Percentiles rank a stretch among this genome's conserved stretches.
phyloP scores from a whole-genome alignment of 202 grass and related monocot genomes.

The Cymbopogon flexuosus region DNA sequence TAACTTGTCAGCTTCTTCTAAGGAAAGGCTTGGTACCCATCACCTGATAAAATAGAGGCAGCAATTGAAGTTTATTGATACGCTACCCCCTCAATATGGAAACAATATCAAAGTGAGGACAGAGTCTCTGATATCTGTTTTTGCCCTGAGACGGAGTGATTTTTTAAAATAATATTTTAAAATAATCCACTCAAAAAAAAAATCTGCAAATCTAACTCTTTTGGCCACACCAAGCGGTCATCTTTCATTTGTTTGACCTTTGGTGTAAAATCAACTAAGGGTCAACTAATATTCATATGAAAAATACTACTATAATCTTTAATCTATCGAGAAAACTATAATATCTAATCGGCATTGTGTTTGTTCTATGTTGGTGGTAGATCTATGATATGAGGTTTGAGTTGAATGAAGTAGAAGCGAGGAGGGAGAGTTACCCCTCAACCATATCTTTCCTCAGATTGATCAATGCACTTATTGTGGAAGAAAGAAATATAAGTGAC shows the following conservation, averaged over 20 bases:
- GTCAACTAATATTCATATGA: conserved; percentile 12
- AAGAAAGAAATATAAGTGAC: conserved; percentile 80
- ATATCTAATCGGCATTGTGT: not conserved
- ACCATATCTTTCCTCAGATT: conserved; percentile 96
- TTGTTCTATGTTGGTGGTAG: conserved; percentile 40
- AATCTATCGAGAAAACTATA: conserved; percentile 2
- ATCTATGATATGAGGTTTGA: conserved; percentile 97
- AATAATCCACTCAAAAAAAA: too few relatives aligned
- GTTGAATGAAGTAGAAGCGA: conserved; percentile 97
- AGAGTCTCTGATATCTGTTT: too few relatives aligned
- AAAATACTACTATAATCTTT: not conserved
- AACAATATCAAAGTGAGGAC: too few relatives aligned
- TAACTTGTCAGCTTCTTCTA: too few relatives aligned
- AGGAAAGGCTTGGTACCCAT: too few relatives aligned
- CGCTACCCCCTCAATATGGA: too few relatives aligned
- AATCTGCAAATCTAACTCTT: too few relatives aligned
- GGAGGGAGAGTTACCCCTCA: conserved; percentile 90
- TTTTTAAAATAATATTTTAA: too few relatives aligned
- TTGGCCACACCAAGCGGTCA: not conserved
- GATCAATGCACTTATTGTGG: conserved; percentile 86
- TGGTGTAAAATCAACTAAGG: not conserved
- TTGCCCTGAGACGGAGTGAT: too few relatives aligned
- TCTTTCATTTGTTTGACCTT: not conserved
- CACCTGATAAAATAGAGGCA: too few relatives aligned
- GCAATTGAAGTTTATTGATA: too few relatives aligned